A percentile compares a stretch with the other conserved stretches of the same genome.
Evolutionary conservation across 768 basidiomycete genomes (phyloP).

Genomic region (Xanthoconium purpureum): DNA sequence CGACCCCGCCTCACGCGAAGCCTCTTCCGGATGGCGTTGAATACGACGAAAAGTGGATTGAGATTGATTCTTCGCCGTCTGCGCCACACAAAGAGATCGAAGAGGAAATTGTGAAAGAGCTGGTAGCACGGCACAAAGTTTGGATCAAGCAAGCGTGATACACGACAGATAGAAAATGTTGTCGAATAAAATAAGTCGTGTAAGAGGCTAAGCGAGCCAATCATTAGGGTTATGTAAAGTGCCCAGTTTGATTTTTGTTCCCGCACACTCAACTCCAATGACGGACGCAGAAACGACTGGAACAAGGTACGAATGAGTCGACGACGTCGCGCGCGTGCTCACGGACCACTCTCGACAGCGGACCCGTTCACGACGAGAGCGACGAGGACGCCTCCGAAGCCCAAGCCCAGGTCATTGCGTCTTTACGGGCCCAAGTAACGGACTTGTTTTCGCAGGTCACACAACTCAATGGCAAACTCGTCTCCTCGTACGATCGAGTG

Average conservation of each 20-base stretch:
- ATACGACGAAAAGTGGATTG: constrained; percentile 62
- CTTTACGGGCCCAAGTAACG: constrained; percentile 76
- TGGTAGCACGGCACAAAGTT: constrained; percentile 66
- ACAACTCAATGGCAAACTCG: constrained; percentile 89
- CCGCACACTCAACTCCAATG: constrained; percentile 10
- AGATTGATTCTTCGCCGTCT: constrained; percentile 46
- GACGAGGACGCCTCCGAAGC: constrained; percentile 52
- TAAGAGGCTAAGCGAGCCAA: neutral
- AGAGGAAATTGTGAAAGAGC: constrained; percentile 78
- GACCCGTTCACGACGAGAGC: constrained; percentile 11
- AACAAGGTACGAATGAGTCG: constrained; percentile 15
- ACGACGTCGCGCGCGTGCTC: constrained; percentile 1
- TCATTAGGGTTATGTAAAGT: constrained; percentile 12
- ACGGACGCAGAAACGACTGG: constrained; percentile 2
- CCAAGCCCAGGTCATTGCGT: constrained; percentile 77
- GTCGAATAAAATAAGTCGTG: neutral
- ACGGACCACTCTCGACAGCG: constrained; percentile 1
- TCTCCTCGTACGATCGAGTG: constrained; percentile 86
- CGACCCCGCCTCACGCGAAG: constrained; percentile 12
- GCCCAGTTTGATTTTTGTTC: neutral
- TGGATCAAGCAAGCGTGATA: constrained; percentile 49
- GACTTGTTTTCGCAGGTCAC: constrained; percentile 89
- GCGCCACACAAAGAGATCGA: constrained; percentile 75
- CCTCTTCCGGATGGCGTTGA: constrained; percentile 20
- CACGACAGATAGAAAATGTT: too few species aligned